A percentile compares a stretch with the other conserved stretches of the same genome.
Conservation (phyloP, 371 early-diverging fungal species). For the Mucor plumbeus region DNA sequence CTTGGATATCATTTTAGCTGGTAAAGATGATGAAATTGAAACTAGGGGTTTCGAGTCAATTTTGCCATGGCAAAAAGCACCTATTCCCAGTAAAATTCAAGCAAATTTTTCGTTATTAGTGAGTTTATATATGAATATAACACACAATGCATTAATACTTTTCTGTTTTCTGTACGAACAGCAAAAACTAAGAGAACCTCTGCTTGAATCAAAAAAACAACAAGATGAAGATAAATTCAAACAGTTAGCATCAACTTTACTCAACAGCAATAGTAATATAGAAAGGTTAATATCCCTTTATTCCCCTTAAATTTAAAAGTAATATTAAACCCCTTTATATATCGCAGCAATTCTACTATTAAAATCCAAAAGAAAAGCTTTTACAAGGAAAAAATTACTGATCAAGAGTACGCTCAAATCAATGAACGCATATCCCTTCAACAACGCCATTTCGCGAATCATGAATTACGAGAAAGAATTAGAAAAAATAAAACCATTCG, state of each 20-base stretch:
- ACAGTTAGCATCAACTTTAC: neutral
- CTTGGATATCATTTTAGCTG: neutral
- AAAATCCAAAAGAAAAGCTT: slow-evolving; percentile 71
- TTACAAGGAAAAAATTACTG: slow-evolving; percentile 85
- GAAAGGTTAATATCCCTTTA: slow-evolving; percentile 2
- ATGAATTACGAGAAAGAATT: slow-evolving; percentile 73
- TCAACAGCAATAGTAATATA: neutral
- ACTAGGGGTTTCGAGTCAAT: neutral
- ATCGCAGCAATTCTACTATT: neutral
- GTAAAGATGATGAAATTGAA: neutral
- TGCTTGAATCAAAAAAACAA: neutral
- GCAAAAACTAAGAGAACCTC: neutral
- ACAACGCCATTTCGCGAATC: slow-evolving; percentile 81
- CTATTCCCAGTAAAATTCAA: neutral
- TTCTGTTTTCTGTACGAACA: neutral
- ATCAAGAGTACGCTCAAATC: slow-evolving; percentile 83
- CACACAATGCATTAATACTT: neutral
- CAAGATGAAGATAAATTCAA: neutral
- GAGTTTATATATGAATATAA: neutral
- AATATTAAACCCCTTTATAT: neutral
- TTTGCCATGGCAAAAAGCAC: neutral
- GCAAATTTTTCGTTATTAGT: neutral
- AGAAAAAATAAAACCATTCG: slow-evolving; percentile 74
- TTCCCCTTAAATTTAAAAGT: neutral
- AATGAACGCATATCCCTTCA: slow-evolving; percentile 86